phyloP scores from a whole-genome alignment of 805 yeast species.

The Myxozyma mucilagina region DNA sequence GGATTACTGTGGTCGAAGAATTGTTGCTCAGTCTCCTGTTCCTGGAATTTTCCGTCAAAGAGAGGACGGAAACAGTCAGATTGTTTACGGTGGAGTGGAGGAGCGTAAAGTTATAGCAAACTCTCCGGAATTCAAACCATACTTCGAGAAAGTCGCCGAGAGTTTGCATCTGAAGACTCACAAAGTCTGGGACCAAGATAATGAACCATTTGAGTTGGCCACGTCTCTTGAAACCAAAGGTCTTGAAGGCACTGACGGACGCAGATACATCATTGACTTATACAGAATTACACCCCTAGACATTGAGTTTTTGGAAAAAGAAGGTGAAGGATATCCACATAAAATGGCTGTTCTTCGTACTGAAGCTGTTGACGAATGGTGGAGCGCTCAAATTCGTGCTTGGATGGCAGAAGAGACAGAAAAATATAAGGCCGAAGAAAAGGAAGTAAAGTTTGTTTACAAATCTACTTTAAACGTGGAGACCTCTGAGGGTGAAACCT shows the following conservation, averaged over 20 bases:
- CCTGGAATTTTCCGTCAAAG: slow-evolving; percentile 75
- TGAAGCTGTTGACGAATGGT: slow-evolving; percentile 92
- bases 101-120: slow-evolving; percentile 52
- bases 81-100: slow-evolving; percentile 74
- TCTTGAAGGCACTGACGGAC: slow-evolving; percentile 77
- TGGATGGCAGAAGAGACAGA: slow-evolving; percentile 54
- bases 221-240: slow-evolving; percentile 85
- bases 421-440: slow-evolving; percentile 45
- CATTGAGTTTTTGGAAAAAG: slow-evolving; percentile 67
- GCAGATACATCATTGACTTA: slow-evolving; percentile 81
- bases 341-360: slow-evolving; percentile 74
- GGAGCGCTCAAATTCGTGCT: slow-evolving; percentile 64
- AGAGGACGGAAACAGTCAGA: slow-evolving; percentile 49
- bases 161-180: slow-evolving; percentile 78
- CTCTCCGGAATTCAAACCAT: slow-evolving; percentile 55
- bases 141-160: slow-evolving; percentile 63
- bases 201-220: slow-evolving; percentile 50
- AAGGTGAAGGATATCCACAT: slow-evolving; percentile 65
- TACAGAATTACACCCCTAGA: slow-evolving; percentile 85
- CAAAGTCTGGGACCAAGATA: slow-evolving; percentile 52
- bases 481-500: slow-evolving; percentile 8
- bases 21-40: slow-evolving; percentile 91
- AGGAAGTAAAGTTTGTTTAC: slow-evolving; percentile 35
- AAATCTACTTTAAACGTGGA: background rate
- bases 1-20: slow-evolving; percentile 85